phyloP scores from a whole-genome alignment of 441 rosid species.

The Eruca vesicaria region DNA sequence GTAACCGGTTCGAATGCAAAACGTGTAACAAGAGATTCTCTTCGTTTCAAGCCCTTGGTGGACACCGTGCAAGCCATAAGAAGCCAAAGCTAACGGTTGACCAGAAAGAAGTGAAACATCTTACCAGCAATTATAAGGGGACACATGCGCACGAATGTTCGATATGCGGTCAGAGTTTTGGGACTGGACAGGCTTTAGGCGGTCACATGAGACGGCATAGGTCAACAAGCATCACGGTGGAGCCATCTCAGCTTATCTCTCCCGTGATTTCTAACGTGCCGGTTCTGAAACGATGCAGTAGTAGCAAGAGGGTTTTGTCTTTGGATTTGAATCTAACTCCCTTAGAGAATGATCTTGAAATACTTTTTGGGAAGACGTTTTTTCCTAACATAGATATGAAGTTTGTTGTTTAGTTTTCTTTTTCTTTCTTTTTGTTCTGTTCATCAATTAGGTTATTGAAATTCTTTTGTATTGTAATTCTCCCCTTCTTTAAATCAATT shows the following conservation, averaged over 20 bases:
- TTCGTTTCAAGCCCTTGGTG: conserved; percentile 75
- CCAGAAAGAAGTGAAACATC: conserved; percentile 11
- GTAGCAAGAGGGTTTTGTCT: conserved; percentile 45
- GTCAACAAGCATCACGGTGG: conserved; percentile 28
- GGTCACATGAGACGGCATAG: conserved; percentile 77
- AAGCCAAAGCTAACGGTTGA: conserved; percentile 42
- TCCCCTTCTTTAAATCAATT: conserved; percentile 16
- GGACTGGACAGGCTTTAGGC: conserved; percentile 72
- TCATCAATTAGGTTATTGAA: neutral
- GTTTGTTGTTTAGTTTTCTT: conserved; percentile 13
- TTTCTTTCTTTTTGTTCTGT: neutral
- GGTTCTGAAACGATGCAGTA: conserved; percentile 42
- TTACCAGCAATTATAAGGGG: conserved; percentile 37
- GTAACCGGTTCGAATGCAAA: conserved; percentile 53
- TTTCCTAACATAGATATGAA: conserved; percentile 47
- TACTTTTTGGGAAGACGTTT: conserved; percentile 46
- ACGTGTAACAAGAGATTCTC: conserved; percentile 58
- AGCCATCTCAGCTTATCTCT: conserved; percentile 15
- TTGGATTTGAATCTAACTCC: conserved; percentile 74
- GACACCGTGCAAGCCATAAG: conserved; percentile 71
- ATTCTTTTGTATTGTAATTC: conserved; percentile 15
- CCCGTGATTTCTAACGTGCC: conserved; percentile 29
- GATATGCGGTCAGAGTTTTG: conserved; percentile 56
- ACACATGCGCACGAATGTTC: conserved; percentile 51
- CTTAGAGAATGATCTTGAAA: conserved; percentile 69